These are phyloP conservation scores for Lasiosphaeriaceae sp. DNA, from an alignment of 495 filamentous ascomycete genomes.

Conservation along the genomic window DNA sequence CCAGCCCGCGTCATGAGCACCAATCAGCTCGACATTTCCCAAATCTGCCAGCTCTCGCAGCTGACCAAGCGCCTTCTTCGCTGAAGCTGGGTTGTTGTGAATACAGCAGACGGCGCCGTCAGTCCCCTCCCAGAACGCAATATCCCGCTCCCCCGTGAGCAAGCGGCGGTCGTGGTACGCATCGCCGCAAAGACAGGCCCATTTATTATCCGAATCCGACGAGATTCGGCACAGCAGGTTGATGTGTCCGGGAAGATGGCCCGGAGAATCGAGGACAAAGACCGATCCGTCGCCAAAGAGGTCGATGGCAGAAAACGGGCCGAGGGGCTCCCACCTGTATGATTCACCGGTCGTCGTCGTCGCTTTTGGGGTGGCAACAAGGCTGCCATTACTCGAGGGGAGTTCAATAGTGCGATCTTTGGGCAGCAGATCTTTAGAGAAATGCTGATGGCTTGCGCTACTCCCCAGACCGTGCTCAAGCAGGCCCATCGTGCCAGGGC, in stretches of 20 bases:
- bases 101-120: constrained; percentile 25
- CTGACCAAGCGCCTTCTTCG: not conserved
- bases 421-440: not conserved
- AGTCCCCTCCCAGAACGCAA: constrained; percentile 29
- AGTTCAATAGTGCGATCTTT: not conserved
- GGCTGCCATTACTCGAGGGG: no score
- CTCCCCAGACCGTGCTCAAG: constrained; percentile 5
- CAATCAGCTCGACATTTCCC: not conserved
- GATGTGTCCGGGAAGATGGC: constrained; percentile 37
- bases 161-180: constrained; percentile 15
- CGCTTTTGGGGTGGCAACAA: not conserved
- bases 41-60: not conserved
- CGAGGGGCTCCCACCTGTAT: constrained; percentile 18
- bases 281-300: constrained; percentile 33
- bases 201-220: constrained; percentile 2
- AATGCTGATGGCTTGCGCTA: constrained; percentile 2
- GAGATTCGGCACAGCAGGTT: constrained; percentile 30
- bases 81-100: constrained; percentile 19
- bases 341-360: no score
- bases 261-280: constrained; percentile 33
- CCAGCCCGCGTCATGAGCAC: not conserved
- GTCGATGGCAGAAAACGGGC: constrained; percentile 28
- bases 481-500: constrained; percentile 31
- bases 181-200: constrained; percentile 36
- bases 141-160: constrained; percentile 29